These are phyloP conservation scores for Entophlyctis luteolus DNA, from an alignment of 192 early-diverging fungal species.

Conservation along the genomic window DNA sequence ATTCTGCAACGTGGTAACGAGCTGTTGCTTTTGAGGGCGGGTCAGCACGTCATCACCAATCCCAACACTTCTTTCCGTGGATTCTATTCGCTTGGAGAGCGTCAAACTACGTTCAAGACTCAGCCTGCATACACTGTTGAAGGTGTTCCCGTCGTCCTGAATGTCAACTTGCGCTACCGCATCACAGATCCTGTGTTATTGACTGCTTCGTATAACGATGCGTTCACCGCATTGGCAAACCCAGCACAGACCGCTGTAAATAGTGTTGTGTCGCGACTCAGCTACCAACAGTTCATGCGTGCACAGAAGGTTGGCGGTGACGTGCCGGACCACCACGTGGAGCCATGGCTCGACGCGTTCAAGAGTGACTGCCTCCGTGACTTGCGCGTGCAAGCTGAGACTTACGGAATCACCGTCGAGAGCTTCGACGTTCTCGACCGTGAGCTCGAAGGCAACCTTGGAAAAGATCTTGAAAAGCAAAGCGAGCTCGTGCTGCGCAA, in stretches of 20 bases:
- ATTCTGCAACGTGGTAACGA: slow-evolving; percentile 45
- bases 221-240: slow-evolving; percentile 42
- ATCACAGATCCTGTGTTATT: slow-evolving; percentile 39
- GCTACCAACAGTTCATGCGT: slow-evolving; percentile 49
- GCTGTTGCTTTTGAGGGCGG: slow-evolving; percentile 37
- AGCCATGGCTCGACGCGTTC: slow-evolving; percentile 48
- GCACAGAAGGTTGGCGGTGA: slow-evolving; percentile 42
- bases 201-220: slow-evolving; percentile 42
- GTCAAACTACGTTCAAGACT: slow-evolving; percentile 41
- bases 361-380: slow-evolving; percentile 42
- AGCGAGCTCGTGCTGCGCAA: slow-evolving; percentile 41
- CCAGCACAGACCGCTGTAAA: slow-evolving; percentile 50
- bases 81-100: slow-evolving; percentile 48
- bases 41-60: slow-evolving; percentile 51
- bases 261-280: slow-evolving; percentile 38
- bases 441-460: slow-evolving; percentile 37
- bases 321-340: slow-evolving; percentile 37
- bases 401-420: slow-evolving; percentile 39
- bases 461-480: slow-evolving; percentile 43
- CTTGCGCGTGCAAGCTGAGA: slow-evolving; percentile 26
- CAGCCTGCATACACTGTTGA: slow-evolving; percentile 44
- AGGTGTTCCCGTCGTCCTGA: slow-evolving; percentile 45
- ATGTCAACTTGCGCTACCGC: slow-evolving; percentile 46
- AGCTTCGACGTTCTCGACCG: slow-evolving; percentile 48
- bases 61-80: slow-evolving; percentile 43